These are phyloP conservation scores for Sugiyamaella valdiviana DNA, from an alignment of 805 yeast genomes.

Conservation along the genomic window DNA sequence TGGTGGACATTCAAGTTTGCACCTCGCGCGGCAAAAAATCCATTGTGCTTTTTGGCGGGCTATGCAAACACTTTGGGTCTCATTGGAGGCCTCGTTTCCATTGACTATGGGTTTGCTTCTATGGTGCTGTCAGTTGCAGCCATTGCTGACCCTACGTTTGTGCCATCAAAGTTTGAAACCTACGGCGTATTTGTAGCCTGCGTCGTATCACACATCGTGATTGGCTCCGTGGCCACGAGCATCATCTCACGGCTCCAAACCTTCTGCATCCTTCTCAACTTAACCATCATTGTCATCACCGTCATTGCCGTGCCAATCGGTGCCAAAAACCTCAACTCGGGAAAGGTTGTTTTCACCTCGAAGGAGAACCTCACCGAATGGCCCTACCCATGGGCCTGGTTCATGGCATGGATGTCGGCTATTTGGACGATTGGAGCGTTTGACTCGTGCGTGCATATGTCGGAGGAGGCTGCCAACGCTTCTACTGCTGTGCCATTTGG, in stretches of 20 bases:
- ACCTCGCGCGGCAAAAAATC: slow-evolving; percentile 46
- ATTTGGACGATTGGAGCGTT: slow-evolving; percentile 73
- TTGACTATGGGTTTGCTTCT: slow-evolving; percentile 64
- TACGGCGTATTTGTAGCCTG: slow-evolving; percentile 67
- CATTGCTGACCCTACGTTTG: slow-evolving; percentile 50
- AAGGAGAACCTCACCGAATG: slow-evolving; percentile 48
- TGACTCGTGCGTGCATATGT: slow-evolving; percentile 66
- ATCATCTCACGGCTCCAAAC: slow-evolving; percentile 55
- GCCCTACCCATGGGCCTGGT: slow-evolving; percentile 54
- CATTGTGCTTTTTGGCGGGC: slow-evolving; percentile 58
- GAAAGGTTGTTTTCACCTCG: slow-evolving; percentile 49
- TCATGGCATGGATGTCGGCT: slow-evolving; percentile 54
- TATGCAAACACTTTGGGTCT: slow-evolving; percentile 62
- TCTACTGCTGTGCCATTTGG: slow-evolving; percentile 60
- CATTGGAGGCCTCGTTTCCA: slow-evolving; percentile 59
- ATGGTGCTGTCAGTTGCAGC: slow-evolving; percentile 38
- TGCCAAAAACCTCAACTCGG: slow-evolving; percentile 40
- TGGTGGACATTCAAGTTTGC: slow-evolving; percentile 65
- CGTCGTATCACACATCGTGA: slow-evolving; percentile 43
- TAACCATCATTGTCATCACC: slow-evolving; percentile 47
- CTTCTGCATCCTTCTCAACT: slow-evolving; percentile 49
- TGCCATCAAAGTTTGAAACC: slow-evolving; percentile 45
- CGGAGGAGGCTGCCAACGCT: slow-evolving; percentile 64
- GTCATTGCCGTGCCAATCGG: slow-evolving; percentile 21
- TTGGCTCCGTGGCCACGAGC: slow-evolving; percentile 53